Base-by-base conservation (phyloP, 2,329 filamentous ascomycete species). In the Penicillium paneum region DNA sequence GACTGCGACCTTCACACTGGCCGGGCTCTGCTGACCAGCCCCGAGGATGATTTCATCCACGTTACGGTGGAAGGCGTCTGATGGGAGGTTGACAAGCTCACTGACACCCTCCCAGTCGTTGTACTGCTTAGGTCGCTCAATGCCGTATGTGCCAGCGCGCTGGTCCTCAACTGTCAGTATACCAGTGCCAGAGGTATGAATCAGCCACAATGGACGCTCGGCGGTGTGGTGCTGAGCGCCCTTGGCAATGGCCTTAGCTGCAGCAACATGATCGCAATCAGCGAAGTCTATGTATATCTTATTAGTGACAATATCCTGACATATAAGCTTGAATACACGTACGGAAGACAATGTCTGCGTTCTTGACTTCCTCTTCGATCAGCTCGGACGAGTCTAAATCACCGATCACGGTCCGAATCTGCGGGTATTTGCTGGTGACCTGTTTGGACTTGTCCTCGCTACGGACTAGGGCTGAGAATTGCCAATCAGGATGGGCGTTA, bases 311-410 rank as follows among this genome's bases (percentile, higher is more conserved):
- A 5, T 26, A 19, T n/a, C 3, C 1, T 17, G 8, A 19, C 10
- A 24, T 3, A 19, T n/a, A 11, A 24, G 7, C 12, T 3, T 11
- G 5, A 13, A 32, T n/a, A 8, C 12, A 67, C 74, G 53, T 58
- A 78, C 76, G 68, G 56, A 76, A 73, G 13, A 79, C 72, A 51
- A 80, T 75, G 46, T 80, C 75, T 15, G 76, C 76, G 26, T 78
- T 77, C 56, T 72, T 72, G 13, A 76, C 74, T 57, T 77, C 76
- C 26, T 75, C 68, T 50, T 74, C 71, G 32, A 79, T 70, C 28
- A 74, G 42, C 13, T 73, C 67, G 6, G 63, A 58, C 11, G 70
- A 73, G 56, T 79, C 76, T 5, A 79, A 66, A 52, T 76, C 73
- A 11, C 77, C 76, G 32, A 70, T 64, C 5, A 79, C 73, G 8